Evolutionary conservation across 2,329 filamentous ascomycete species (phyloP).

Genomic region (Davidsoniella eucalypti): DNA sequence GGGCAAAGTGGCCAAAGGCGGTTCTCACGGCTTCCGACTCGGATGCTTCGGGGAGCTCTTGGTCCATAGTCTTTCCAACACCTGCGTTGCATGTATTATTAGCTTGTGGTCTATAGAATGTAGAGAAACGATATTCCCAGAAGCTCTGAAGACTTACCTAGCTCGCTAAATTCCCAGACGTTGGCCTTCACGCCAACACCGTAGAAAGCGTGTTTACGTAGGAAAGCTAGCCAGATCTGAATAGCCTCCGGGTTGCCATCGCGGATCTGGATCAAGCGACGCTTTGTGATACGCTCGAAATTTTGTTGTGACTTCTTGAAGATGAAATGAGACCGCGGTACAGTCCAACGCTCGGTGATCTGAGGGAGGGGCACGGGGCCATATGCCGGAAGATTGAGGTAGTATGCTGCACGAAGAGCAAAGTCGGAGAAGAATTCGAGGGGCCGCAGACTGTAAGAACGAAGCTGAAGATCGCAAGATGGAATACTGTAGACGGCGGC

Average conservation of each 20-base stretch:
- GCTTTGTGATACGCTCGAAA: slow-evolving; percentile 78
- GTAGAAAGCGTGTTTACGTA: slow-evolving; percentile 83
- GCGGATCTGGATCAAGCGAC: slow-evolving; percentile 78
- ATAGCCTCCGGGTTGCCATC: slow-evolving; percentile 82
- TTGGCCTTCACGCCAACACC: slow-evolving; percentile 99
- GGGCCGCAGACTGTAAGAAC: slow-evolving; percentile 78
- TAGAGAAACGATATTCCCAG: neutral
- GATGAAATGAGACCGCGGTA: slow-evolving; percentile 75
- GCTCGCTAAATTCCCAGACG: slow-evolving; percentile 68
- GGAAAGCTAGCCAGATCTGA: slow-evolving; percentile 79
- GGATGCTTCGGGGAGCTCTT: slow-evolving; percentile 2
- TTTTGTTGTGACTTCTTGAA: slow-evolving; percentile 98
- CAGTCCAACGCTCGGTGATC: slow-evolving; percentile 86
- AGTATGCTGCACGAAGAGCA: slow-evolving; percentile 85
- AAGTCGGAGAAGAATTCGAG: slow-evolving; percentile 94
- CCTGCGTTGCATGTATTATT: slow-evolving; percentile 1
- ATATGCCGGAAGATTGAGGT: slow-evolving; percentile 68
- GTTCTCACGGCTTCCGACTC: slow-evolving; percentile 9
- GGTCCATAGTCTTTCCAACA: slow-evolving; percentile 12
- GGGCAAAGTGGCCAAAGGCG: slow-evolving; percentile 12
- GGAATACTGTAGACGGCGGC: slow-evolving; percentile 61
- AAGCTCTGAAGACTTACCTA: slow-evolving; percentile 29
- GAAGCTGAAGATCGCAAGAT: slow-evolving; percentile 78
- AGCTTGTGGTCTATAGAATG: neutral
- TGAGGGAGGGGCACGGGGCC: slow-evolving; percentile 76